Conservation (phyloP, 306 rosid species). For the Betula pendula region DNA sequence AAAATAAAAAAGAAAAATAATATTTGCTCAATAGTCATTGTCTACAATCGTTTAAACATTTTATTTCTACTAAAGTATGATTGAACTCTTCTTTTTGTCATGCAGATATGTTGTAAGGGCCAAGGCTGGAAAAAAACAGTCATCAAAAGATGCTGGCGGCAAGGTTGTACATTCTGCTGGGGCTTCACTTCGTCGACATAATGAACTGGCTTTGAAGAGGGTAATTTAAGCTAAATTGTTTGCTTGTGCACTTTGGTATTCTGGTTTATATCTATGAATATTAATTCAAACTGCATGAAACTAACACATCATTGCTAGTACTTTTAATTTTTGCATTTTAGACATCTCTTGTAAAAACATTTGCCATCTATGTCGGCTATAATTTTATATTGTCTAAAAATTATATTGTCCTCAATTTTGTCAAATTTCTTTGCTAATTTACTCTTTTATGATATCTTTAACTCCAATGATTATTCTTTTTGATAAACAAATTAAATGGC, state of each 20-base stretch:
- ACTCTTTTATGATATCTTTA: background rate
- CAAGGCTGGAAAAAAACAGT: constrained; percentile 90
- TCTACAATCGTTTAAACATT: background rate
- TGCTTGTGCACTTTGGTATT: constrained; percentile 12
- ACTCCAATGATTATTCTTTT: background rate
- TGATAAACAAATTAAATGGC: background rate
- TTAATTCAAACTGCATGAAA: background rate
- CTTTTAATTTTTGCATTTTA: background rate
- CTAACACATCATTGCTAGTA: background rate
- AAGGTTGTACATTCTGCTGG: constrained; percentile 84
- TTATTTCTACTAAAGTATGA: background rate
- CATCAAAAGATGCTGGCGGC: constrained; percentile 91
- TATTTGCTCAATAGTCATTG: background rate
- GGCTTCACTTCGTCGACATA: constrained; percentile 86
- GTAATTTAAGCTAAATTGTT: constrained; percentile 34
- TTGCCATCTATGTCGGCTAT: background rate
- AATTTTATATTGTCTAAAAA: background rate
- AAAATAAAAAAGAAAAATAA: background rate
- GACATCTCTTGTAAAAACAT: background rate
- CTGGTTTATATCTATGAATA: background rate
- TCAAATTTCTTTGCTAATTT: background rate
- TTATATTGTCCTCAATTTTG: background rate
- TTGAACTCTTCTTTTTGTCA: constrained; percentile 16
- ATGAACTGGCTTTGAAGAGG: constrained; percentile 86
- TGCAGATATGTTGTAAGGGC: constrained; percentile 94